Conservation (phyloP, 2,329 filamentous ascomycete species). For the Ophiobolus disseminans region DNA sequence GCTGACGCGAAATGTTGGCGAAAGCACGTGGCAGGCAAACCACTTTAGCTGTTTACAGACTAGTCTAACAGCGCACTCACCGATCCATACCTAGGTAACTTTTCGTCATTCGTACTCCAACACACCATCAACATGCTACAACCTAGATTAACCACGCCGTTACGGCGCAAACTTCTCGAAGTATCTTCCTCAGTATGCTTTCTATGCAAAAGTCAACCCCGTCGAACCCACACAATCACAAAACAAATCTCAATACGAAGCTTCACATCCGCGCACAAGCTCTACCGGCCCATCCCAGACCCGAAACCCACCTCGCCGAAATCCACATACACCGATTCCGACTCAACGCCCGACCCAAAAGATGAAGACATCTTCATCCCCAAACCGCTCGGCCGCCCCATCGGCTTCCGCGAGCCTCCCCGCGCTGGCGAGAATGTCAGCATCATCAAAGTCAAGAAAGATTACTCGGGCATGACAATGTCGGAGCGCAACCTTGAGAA, state of each 20-base stretch:
- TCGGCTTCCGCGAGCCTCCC: conserved; percentile 80
- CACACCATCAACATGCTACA: conserved; percentile 37
- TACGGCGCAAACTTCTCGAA: conserved; percentile 23
- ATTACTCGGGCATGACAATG: conserved; percentile 42
- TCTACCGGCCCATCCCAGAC: conserved; percentile 24
- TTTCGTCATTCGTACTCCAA: conserved; percentile 5
- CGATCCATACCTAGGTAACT: background rate
- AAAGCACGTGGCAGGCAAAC: conserved; percentile 22
- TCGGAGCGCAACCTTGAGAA: conserved; percentile 68
- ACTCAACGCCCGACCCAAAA: conserved; percentile 17
- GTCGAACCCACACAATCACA: conserved; percentile 13
- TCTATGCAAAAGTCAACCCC: conserved; percentile 22
- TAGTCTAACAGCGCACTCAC: conserved; percentile 21
- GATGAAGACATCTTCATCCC: conserved; percentile 55
- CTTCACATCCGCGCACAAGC: conserved; percentile 33
- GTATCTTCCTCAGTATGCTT: conserved; percentile 22
- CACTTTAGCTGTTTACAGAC: conserved; percentile 15
- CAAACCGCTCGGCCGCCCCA: conserved; percentile 70
- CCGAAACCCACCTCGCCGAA: conserved; percentile 13
- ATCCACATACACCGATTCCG: conserved; percentile 2
- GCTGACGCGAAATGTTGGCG: conserved; percentile 32
- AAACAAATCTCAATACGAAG: conserved; percentile 22
- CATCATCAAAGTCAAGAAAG: conserved; percentile 60
- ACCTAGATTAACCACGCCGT: conserved; percentile 32
- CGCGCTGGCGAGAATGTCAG: conserved; percentile 81